A percentile compares a stretch with the other conserved stretches of the same genome.
These are phyloP conservation scores for Wilcoxina mikolae DNA, from an alignment of 495 filamentous ascomycete species.

Conservation along the genomic window DNA sequence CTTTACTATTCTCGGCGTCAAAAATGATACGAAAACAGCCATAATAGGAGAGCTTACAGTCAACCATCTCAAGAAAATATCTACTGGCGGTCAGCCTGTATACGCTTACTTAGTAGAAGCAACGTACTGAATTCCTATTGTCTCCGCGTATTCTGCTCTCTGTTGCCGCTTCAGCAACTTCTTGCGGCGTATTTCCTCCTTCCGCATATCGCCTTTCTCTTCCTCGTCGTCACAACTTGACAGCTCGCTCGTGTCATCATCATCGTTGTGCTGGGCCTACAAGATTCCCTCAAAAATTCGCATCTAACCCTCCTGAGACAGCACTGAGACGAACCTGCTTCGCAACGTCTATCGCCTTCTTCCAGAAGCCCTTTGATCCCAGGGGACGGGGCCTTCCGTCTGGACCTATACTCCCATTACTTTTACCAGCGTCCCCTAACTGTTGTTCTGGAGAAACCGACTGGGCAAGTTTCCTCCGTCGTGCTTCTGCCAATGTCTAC, in stretches of 20 bases:
- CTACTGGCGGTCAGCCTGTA: slow-evolving; percentile 11
- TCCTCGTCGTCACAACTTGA: slow-evolving; percentile 27
- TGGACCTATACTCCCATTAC: too few relatives aligned
- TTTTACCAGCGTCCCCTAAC: too few relatives aligned
- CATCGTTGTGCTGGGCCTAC: slow-evolving; percentile 26
- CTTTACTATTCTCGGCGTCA: slow-evolving; percentile 17
- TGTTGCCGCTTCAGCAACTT: slow-evolving; percentile 34
- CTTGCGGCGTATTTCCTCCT: slow-evolving; percentile 29
- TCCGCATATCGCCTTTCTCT: slow-evolving; percentile 24
- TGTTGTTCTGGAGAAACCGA: too few relatives aligned
- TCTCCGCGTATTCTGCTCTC: slow-evolving; percentile 46
- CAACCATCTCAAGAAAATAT: slow-evolving; percentile 91
- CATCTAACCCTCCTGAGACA: slow-evolving; percentile 6
- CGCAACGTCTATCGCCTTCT: slow-evolving; percentile 53
- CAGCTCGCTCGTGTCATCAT: slow-evolving; percentile 25
- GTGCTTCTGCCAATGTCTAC: too few relatives aligned
- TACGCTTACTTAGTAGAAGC: background rate
- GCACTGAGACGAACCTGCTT: slow-evolving; percentile 43
- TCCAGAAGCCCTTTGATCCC: slow-evolving; percentile 58
- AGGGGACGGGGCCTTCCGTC: too few relatives aligned
- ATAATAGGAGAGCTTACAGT: slow-evolving; percentile 31
- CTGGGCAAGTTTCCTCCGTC: too few relatives aligned
- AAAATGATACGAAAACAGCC: background rate
- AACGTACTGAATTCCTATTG: slow-evolving; percentile 56
- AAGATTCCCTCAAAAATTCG: slow-evolving; percentile 3